These are phyloP conservation scores for Alternaria hordeiaustralica DNA, from an alignment of 2,329 filamentous ascomycete genomes.

Conservation along the genomic window DNA sequence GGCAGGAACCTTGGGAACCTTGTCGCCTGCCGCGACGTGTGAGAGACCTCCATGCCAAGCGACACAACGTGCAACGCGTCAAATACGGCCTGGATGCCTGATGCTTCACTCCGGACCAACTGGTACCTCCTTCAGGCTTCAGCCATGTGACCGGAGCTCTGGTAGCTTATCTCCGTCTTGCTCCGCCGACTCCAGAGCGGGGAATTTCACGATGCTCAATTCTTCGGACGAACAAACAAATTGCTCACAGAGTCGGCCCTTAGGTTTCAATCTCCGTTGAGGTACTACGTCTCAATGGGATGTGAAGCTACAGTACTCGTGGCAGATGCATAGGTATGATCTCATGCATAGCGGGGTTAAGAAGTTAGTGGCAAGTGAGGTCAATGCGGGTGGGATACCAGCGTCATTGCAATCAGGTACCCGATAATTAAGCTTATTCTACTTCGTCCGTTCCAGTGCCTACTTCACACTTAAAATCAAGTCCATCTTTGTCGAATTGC, in stretches of 20 bases:
- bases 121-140: not conserved
- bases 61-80: not conserved
- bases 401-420: constrained; percentile 2
- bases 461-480: not conserved
- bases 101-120: not conserved
- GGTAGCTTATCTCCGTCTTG: not conserved
- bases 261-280: not conserved
- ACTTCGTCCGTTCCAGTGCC: not conserved
- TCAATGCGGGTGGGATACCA: not conserved
- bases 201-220: not conserved
- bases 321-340: not conserved
- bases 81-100: not conserved
- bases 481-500: not conserved
- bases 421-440: not conserved
- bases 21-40: not conserved
- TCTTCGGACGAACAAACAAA: not conserved
- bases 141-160: not conserved
- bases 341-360: constrained; percentile 5
- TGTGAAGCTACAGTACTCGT: not conserved
- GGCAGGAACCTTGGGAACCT: not conserved
- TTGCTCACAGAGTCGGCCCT: not conserved
- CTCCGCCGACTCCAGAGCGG: not conserved
- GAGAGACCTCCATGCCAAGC: not conserved
- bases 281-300: not conserved
- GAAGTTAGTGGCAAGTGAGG: not conserved